phyloP scores from a whole-genome alignment of 1,284 basidiomycete genomes.

The Leucoagaricus sp. region DNA sequence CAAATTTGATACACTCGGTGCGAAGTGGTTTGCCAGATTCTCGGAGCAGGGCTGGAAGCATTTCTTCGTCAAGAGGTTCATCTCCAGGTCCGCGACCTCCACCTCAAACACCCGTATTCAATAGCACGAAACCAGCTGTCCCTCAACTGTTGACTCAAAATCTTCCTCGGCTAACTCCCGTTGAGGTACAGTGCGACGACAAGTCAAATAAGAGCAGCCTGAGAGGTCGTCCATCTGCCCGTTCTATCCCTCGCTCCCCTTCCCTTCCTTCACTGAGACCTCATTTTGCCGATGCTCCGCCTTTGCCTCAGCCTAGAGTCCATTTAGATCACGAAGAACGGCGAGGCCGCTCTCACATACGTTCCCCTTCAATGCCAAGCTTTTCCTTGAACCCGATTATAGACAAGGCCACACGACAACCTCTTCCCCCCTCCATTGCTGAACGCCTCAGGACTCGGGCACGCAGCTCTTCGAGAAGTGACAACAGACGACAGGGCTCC shows the following conservation, averaged over 20 bases:
- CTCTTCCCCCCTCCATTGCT: neutral
- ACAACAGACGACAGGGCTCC: neutral
- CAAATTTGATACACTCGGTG: neutral
- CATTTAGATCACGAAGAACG: neutral
- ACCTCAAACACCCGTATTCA: neutral
- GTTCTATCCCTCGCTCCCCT: slow-evolving; percentile 5
- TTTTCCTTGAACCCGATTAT: neutral
- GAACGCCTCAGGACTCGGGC: neutral
- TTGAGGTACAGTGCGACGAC: neutral
- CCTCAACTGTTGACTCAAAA: neutral
- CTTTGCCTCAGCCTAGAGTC: neutral
- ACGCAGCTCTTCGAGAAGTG: neutral
- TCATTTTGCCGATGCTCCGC: neutral
- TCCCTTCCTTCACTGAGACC: slow-evolving; percentile 5
- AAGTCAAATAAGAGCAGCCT: neutral
- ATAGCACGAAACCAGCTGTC: neutral
- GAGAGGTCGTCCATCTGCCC: neutral
- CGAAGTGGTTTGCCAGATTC: neutral
- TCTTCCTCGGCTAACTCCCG: neutral
- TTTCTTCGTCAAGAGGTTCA: neutral
- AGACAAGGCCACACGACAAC: neutral
- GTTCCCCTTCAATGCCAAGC: slow-evolving; percentile 7
- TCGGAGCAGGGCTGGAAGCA: neutral
- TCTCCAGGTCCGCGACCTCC: neutral
- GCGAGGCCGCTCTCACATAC: neutral